A percentile compares a stretch with the other conserved stretches of the same genome.
phyloP scores from a whole-genome alignment of 2,329 filamentous ascomycete genomes.

The Myriosclerotinia duriaeana region DNA sequence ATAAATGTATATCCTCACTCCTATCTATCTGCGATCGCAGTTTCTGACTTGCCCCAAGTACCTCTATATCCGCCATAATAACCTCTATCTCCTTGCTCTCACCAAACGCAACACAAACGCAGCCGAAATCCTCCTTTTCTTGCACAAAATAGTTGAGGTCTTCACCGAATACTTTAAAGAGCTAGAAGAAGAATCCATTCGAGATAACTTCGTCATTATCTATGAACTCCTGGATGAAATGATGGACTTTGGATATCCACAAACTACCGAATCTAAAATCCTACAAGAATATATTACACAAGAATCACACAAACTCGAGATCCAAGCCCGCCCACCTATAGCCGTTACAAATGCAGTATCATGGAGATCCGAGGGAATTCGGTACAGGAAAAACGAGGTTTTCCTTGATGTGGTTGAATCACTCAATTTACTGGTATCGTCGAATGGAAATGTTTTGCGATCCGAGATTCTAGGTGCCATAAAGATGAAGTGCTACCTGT shows the following conservation, averaged over 20 bases:
- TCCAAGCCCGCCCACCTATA: constrained; percentile 93
- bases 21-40: constrained; percentile 16
- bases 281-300: constrained; percentile 99
- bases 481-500: constrained; percentile 99
- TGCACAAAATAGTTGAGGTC: constrained; percentile 97
- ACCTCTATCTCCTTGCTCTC: constrained; percentile 94
- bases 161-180: constrained; percentile 99
- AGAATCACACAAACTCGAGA: constrained; percentile 96
- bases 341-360: constrained; percentile 98
- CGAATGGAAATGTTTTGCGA: constrained; percentile 90
- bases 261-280: constrained; percentile 98
- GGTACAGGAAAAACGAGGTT: constrained; percentile 99
- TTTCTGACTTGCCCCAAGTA: constrained; percentile 57
- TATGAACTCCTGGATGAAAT: constrained; percentile 99
- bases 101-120: constrained; percentile 99
- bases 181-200: constrained; percentile 95
- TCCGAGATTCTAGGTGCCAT: constrained; percentile 96
- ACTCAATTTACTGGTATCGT: constrained; percentile 89
- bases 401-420: constrained; percentile 97
- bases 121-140: constrained; percentile 94
- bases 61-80: constrained; percentile 98
- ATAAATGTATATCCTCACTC: constrained; percentile 71
- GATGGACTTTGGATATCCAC: constrained; percentile 99
- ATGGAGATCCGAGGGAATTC: constrained; percentile 96
- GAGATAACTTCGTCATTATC: constrained; percentile 99